phyloP scores from a whole-genome alignment of 139 green algal species.

The Tetradesmus obliquus region DNA sequence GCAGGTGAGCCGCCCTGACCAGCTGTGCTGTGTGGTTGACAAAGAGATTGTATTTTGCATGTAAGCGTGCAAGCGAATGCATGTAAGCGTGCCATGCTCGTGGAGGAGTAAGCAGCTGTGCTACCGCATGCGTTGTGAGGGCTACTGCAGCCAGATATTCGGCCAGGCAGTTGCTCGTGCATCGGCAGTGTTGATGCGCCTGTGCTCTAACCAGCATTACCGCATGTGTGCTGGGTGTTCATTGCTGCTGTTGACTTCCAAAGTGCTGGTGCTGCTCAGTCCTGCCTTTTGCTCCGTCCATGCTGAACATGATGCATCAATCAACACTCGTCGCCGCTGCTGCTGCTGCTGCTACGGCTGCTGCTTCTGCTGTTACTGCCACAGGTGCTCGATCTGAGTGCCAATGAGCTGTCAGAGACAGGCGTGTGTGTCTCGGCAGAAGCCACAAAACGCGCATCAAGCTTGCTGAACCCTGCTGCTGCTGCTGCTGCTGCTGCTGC shows the following conservation, averaged over 20 bases:
- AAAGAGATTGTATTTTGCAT: no score
- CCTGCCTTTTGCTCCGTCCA: no score
- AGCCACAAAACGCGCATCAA: neutral
- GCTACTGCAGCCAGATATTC: no score
- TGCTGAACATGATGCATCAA: no score
- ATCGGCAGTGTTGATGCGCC: no score
- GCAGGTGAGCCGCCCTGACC: neutral
- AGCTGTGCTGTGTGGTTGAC: neutral
- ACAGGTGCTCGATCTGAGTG: slow-evolving; percentile 24
- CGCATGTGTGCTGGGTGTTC: no score
- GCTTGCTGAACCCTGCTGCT: neutral
- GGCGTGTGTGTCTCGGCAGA: neutral
- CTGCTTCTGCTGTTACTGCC: neutral
- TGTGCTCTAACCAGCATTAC: no score
- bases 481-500: neutral
- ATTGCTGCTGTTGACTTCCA: no score
- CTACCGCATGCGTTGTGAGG: neutral
- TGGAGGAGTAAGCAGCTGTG: neutral
- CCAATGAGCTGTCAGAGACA: neutral
- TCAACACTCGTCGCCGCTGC: no score
- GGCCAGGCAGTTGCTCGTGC: no score
- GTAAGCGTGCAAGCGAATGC: neutral
- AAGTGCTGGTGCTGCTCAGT: no score
- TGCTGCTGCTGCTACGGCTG: neutral
- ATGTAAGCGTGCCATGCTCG: neutral